Evolutionary conservation across 768 basidiomycete genomes (phyloP), one percentile per base, ranked within the genome.

Genomic region (Kockovaella imperatae): DNA sequence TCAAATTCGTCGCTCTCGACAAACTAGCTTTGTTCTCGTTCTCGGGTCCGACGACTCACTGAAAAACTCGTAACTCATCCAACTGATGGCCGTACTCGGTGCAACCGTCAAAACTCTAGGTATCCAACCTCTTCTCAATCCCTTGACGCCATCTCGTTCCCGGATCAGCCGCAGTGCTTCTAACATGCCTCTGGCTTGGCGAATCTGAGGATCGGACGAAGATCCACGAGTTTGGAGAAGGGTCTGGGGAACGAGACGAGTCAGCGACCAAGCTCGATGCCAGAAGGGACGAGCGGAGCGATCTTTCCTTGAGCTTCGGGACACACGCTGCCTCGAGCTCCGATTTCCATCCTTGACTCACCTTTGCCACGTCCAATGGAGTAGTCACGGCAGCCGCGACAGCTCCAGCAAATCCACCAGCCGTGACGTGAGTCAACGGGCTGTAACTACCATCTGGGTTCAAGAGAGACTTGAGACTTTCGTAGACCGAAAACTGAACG

Each of bases 61-160:
- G 79, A 95, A 95, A 75, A 93, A 95, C 73, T 96, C 91, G 65
- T 96, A 91, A 45, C 89, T 91, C 69, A 91, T 75, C 95, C 93
- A 99, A 73, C 87, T 93, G 41, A 99, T 76, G 8, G 95, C 95
- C 45, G 93, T 95, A 67, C 87, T 90, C 5, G 95, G 95, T 82
- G 96, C 87, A 62, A 86, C 87, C 21, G 91, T 93, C 71, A 97
- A 74, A 43, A 99, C 82, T 38, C 95, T 80, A 5, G 95, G 95
- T 45, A 87, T 78, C 60, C 97, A 74, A 21, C 95, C 95, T 59
- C 95, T 77, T 45, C 77, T 75, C 63, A 97, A 88, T 0, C 95
- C 95, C 64, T 76, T 83, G 21, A 84, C 36, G 5, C 95, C 93
- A 52, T 97, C 86, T 57, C 86, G 76, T 60, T 72, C 74, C 83